Conservation (phyloP, 345 rosid species). For the Litchi chinensis region DNA sequence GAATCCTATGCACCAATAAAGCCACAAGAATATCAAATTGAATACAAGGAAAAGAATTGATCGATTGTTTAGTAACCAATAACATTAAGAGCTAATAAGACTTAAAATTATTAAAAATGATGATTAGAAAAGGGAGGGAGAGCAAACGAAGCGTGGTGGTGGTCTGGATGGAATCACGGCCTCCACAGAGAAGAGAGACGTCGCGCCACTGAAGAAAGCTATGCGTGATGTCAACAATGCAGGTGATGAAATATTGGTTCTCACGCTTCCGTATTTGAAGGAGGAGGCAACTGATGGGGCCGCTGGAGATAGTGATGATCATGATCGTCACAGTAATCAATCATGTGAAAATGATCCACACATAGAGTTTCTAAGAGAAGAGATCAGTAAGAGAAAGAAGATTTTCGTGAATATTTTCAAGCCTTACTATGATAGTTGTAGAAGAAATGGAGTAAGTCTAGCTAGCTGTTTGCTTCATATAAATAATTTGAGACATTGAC, state of each 20-base stretch:
- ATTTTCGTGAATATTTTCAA: conserved; percentile 27
- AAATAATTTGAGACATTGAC: not conserved
- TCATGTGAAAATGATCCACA: conserved; percentile 16
- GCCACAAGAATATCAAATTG: not conserved
- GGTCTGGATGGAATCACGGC: conserved; percentile 38
- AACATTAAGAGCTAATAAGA: not conserved
- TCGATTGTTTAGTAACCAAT: not conserved
- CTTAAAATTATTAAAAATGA: conserved; percentile 1
- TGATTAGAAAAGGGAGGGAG: conserved; percentile 30
- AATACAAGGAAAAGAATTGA: not conserved
- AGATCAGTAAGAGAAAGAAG: conserved; percentile 30
- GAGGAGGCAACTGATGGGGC: not conserved
- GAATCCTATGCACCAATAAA: not conserved
- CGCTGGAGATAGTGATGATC: not conserved
- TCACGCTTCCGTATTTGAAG: conserved; percentile 25
- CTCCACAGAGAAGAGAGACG: conserved; percentile 15
- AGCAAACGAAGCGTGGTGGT: conserved; percentile 29
- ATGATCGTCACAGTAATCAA: not conserved
- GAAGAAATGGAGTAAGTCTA: conserved; percentile 38
- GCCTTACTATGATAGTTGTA: conserved; percentile 37
- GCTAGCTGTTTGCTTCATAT: not conserved
- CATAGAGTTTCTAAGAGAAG: conserved; percentile 26
- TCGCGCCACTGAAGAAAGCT: conserved; percentile 29
- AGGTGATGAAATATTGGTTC: conserved; percentile 43
- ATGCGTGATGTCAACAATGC: conserved; percentile 17